A percentile compares a stretch with the other conserved stretches of the same genome.
phyloP scores from a whole-genome alignment of 371 early-diverging fungal species.

The Saksenaea vasiformis region DNA sequence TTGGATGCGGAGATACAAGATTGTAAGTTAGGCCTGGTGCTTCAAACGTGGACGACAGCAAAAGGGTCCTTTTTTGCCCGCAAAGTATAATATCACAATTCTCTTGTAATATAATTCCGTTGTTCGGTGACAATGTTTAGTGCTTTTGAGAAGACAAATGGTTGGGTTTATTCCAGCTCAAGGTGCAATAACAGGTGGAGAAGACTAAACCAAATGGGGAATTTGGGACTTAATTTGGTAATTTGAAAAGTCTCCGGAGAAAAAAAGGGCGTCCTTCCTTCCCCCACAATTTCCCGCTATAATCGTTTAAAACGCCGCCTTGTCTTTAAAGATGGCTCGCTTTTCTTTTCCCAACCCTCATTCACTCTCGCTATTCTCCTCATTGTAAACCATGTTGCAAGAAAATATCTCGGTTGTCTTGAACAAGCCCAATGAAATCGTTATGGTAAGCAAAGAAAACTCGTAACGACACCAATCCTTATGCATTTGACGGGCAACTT shows the following conservation, averaged over 20 bases:
- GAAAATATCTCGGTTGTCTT: slow-evolving; percentile 7
- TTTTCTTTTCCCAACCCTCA: background rate
- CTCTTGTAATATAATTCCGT: no score
- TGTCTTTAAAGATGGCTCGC: background rate
- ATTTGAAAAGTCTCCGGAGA: slow-evolving; percentile 3
- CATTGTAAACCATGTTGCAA: background rate
- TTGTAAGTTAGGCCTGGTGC: no score
- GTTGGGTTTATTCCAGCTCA: no score
- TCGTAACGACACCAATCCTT: background rate
- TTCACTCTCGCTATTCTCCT: background rate
- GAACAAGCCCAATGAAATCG: slow-evolving; percentile 7
- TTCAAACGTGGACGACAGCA: no score
- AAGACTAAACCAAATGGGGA: slow-evolving; percentile 8
- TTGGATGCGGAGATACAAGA: no score
- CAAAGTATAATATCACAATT: no score
- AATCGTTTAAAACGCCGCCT: slow-evolving; percentile 2
- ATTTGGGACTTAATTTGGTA: slow-evolving; percentile 8
- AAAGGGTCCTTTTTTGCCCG: no score
- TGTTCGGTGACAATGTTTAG: no score
- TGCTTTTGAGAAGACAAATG: no score
- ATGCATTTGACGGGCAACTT: background rate
- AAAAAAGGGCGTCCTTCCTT: background rate
- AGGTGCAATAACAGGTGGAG: background rate
- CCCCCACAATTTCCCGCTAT: slow-evolving; percentile 8
- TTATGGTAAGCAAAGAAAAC: background rate